Base-by-base conservation (phyloP, 2,329 filamentous ascomycete species). In the Decorospora gaudefroyi region DNA sequence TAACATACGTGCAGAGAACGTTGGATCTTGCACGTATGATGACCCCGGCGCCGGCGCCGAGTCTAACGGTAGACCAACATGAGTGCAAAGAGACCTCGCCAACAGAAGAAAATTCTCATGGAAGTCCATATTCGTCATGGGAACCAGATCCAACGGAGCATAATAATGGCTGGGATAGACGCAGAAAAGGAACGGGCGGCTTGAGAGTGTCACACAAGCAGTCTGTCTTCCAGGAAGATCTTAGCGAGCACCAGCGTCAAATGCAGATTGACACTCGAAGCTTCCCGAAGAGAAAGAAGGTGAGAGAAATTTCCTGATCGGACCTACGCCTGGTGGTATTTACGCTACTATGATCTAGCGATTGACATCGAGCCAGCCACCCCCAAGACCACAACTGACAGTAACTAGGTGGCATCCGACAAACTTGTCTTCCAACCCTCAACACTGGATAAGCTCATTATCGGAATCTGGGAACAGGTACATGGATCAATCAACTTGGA, bases 401-500 rank as follows among this genome's bases (percentile, higher is more conserved):
- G 11, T 17, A 2, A 3, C 10, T 13, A 46, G 43, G 40, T 62
- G 2, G 49, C 51, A 5, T 58, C 64, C 2, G 66, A 70, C n/a
- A 70, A 70, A 27, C 71, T 72, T 1, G 68, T 69, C 7, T 62
- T 77, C 35, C 71, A 76, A 42, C 75, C 75, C 1, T 76, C 75
- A 0, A 76, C 72, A 4, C 55, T 75, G 11, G 74, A 77, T 46
- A 78, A 77, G 46, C 65, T 78, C 29, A 72, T 78, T 31, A 67
- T 70, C 15, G 76, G 76, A 3, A 76, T 78, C 11, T 79, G 76
- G 76, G 72, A 77, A 37, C 74, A 75, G 42, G 62, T 79, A 1
- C 75, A 74, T 51, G 68, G 71, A 11, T 68, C 66, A n/a, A 61
- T 73, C 30, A 69, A 65, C 26, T 51, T 75, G 9, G 72, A 75